Percentiles rank a stretch among this genome's conserved stretches.
These are phyloP conservation scores for Talaromyces ruber DNA, from an alignment of 495 filamentous ascomycete genomes.

Conservation along the genomic window DNA sequence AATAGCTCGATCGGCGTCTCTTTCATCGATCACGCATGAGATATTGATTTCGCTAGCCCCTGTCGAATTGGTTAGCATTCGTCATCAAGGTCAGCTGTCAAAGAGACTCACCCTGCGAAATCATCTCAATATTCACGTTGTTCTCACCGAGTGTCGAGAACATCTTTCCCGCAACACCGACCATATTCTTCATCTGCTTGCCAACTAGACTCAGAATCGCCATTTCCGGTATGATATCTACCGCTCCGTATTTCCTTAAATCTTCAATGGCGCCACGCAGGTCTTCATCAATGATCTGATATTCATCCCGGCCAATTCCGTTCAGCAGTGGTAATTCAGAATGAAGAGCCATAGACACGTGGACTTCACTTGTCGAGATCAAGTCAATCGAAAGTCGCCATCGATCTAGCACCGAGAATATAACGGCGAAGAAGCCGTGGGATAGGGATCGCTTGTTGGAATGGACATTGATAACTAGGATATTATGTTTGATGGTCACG, in stretches of 20 bases:
- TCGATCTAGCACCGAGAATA: conserved; percentile 78
- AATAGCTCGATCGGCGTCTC: conserved; percentile 82
- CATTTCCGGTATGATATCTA: conserved; percentile 80
- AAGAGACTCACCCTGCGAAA: conserved; percentile 69
- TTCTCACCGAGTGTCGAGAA: conserved; percentile 83
- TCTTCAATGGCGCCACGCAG: conserved; percentile 61
- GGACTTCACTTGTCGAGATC: conserved; percentile 89
- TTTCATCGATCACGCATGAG: conserved; percentile 88
- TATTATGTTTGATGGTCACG: conserved; percentile 91
- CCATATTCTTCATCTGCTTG: conserved; percentile 89
- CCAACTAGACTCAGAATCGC: conserved; percentile 89
- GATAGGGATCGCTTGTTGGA: conserved; percentile 82
- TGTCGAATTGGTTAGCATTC: conserved; percentile 18
- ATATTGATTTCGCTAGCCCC: conserved; percentile 99
- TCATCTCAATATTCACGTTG: conserved; percentile 94
- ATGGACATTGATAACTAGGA: conserved; percentile 89
- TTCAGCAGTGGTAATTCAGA: conserved; percentile 46
- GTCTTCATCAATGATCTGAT: conserved; percentile 54
- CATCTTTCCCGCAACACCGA: conserved; percentile 83
- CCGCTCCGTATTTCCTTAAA: conserved; percentile 67
- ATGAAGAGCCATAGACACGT: conserved; percentile 92
- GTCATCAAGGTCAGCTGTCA: background rate
- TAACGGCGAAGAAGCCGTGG: conserved; percentile 84
- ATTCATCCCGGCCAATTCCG: conserved; percentile 50
- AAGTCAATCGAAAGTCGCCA: conserved; percentile 80